Conservation (phyloP, 495 filamentous ascomycete genomes). For the Penicillium daleae region DNA sequence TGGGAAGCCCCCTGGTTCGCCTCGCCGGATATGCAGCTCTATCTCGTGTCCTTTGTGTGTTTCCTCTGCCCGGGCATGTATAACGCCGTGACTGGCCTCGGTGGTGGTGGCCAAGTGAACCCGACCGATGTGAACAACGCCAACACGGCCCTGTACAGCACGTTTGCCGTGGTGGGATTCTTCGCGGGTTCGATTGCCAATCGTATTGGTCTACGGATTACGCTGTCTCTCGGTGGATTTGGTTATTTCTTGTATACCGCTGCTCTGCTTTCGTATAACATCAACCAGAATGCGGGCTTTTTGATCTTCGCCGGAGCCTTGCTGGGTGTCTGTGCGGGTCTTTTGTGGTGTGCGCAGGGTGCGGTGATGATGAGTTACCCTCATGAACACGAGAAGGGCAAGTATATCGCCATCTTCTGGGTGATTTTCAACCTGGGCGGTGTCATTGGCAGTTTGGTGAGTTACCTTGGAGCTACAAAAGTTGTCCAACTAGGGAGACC, state of each 20-base stretch:
- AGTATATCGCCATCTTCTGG: slow-evolving; percentile 92
- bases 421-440: slow-evolving; percentile 93
- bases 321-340: slow-evolving; percentile 75
- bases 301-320: slow-evolving; percentile 61
- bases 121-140: slow-evolving; percentile 66
- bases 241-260: slow-evolving; percentile 86
- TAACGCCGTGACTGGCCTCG: slow-evolving; percentile 77
- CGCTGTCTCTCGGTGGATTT: slow-evolving; percentile 78
- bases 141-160: slow-evolving; percentile 75
- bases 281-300: slow-evolving; percentile 66
- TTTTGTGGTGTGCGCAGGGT: slow-evolving; percentile 91
- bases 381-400: slow-evolving; percentile 77
- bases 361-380: slow-evolving; percentile 97
- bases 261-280: slow-evolving; percentile 79
- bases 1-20: slow-evolving; percentile 70
- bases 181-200: slow-evolving; percentile 82
- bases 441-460: slow-evolving; percentile 83
- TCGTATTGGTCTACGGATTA: slow-evolving; percentile 71
- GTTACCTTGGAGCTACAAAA: slow-evolving; percentile 13
- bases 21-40: slow-evolving; percentile 72
- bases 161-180: slow-evolving; percentile 86
- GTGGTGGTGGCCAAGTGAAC: slow-evolving; percentile 70
- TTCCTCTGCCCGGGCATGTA: slow-evolving; percentile 90
- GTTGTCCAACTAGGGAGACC: neutral
- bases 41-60: slow-evolving; percentile 81